Evolutionary conservation across 257 asterid species (phyloP).

Genomic region (Vinca minor): DNA sequence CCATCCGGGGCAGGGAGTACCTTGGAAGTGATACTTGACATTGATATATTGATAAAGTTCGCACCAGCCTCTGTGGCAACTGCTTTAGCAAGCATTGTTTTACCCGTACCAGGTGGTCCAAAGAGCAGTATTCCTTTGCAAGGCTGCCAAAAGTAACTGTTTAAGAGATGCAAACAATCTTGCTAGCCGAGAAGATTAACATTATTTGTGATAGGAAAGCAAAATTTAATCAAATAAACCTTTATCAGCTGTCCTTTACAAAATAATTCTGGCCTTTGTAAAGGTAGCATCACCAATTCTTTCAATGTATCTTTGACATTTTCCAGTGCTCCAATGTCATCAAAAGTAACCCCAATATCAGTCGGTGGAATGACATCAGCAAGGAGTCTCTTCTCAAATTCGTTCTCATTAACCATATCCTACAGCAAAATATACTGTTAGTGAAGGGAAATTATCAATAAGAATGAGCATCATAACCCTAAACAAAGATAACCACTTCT

Average conservation of each 20-base stretch:
- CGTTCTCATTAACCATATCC: slow-evolving; percentile 85
- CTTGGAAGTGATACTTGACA: slow-evolving; percentile 93
- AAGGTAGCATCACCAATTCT: slow-evolving; percentile 92
- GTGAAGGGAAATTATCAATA: not conserved
- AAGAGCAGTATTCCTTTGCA: slow-evolving; percentile 86
- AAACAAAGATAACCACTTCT: slow-evolving; percentile 15
- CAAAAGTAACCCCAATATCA: slow-evolving; percentile 84
- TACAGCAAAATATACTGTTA: slow-evolving; percentile 14
- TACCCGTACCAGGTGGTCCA: slow-evolving; percentile 91
- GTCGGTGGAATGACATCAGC: slow-evolving; percentile 69
- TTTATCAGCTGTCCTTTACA: slow-evolving; percentile 80
- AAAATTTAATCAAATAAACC: slow-evolving; percentile 27
- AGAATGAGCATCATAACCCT: slow-evolving; percentile 6
- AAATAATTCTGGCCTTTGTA: slow-evolving; percentile 86
- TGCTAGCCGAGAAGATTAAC: no score
- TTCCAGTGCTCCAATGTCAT: slow-evolving; percentile 91
- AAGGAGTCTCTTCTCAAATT: slow-evolving; percentile 81
- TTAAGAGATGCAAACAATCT: slow-evolving; percentile 8
- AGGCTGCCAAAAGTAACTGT: slow-evolving; percentile 39
- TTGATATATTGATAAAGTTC: slow-evolving; percentile 76
- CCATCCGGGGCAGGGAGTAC: slow-evolving; percentile 20
- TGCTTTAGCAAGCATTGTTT: slow-evolving; percentile 91
- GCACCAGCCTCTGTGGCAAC: slow-evolving; percentile 97
- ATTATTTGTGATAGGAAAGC: not conserved
- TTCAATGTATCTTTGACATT: slow-evolving; percentile 79